These are phyloP conservation scores for Protostelium mycophagum DNA, from an alignment of 78 protist species.

Conservation along the genomic window DNA sequence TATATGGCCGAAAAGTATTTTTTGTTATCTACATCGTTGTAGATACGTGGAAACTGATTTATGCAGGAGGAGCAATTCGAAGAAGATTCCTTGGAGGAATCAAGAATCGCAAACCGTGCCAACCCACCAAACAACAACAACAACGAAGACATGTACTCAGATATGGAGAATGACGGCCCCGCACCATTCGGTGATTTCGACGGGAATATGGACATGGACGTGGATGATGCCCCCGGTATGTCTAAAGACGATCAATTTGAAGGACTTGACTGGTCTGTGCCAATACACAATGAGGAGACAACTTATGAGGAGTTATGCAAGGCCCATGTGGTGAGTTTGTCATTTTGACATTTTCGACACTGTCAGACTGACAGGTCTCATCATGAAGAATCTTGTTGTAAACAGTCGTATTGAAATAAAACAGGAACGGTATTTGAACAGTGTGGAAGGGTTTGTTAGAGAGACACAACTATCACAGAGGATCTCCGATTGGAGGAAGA, in stretches of 20 bases:
- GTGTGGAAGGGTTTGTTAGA: slow-evolving; percentile 21
- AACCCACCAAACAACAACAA: too few relatives aligned
- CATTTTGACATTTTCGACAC: too few relatives aligned
- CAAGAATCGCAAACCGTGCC: too few relatives aligned
- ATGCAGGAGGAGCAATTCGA: too few relatives aligned
- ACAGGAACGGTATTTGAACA: slow-evolving; percentile 17
- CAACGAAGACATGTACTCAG: neutral
- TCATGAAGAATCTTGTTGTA: neutral
- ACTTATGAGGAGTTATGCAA: neutral
- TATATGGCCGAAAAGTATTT: too few relatives aligned
- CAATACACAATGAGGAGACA: neutral
- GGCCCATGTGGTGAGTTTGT: neutral
- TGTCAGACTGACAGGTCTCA: too few relatives aligned
- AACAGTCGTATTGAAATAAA: too few relatives aligned
- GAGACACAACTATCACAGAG: slow-evolving; percentile 32
- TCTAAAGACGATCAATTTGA: too few relatives aligned
- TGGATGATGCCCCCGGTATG: neutral
- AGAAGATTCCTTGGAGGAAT: too few relatives aligned
- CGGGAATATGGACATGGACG: neutral
- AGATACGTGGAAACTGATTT: too few relatives aligned
- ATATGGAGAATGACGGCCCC: neutral
- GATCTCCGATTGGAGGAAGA: slow-evolving; percentile 41
- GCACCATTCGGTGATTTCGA: neutral
- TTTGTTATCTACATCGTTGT: too few relatives aligned
- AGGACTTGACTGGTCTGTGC: neutral